Evolutionary conservation across 2,329 filamentous ascomycete species (phyloP).

Genomic region (Dryadomyces sulphureus): DNA sequence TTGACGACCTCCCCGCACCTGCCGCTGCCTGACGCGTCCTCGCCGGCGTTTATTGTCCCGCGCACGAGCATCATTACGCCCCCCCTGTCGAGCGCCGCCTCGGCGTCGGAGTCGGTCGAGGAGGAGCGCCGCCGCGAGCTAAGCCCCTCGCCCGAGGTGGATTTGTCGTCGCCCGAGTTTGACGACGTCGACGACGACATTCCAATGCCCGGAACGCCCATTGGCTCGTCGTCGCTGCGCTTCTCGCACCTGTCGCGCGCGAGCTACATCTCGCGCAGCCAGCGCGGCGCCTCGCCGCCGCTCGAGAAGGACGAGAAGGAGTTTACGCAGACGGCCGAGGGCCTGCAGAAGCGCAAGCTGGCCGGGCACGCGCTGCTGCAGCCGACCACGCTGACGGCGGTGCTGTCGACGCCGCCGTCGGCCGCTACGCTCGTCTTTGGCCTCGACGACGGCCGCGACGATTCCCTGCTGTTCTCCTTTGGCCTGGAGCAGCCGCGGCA

Average conservation of each 20-base stretch:
- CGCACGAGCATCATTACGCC: slow-evolving; percentile 62
- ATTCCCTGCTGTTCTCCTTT: slow-evolving; percentile 40
- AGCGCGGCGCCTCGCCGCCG: slow-evolving; percentile 69
- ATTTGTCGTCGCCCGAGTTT: slow-evolving; percentile 75
- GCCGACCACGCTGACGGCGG: slow-evolving; percentile 10
- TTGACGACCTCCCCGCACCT: slow-evolving; percentile 78
- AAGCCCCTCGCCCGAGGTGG: slow-evolving; percentile 85
- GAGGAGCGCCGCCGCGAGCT: slow-evolving; percentile 51
- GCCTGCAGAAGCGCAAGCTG: slow-evolving; percentile 54
- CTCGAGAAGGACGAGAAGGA: slow-evolving; percentile 91
- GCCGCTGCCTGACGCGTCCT: slow-evolving; percentile 53
- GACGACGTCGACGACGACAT: slow-evolving; percentile 54
- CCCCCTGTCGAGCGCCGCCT: slow-evolving; percentile 58
- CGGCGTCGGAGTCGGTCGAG: slow-evolving; percentile 58
- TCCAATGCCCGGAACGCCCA: slow-evolving; percentile 44
- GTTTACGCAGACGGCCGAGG: slow-evolving; percentile 89
- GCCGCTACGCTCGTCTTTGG: slow-evolving; percentile 22
- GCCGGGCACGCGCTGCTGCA: slow-evolving; percentile 25
- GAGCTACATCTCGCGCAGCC: slow-evolving; percentile 20
- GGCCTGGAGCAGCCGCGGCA: slow-evolving; percentile 25
- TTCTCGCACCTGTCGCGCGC: slow-evolving; percentile 22
- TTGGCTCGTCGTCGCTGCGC: slow-evolving; percentile 45
- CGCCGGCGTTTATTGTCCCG: slow-evolving; percentile 24
- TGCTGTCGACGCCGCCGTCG: slow-evolving; percentile 16
- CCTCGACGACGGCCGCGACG: slow-evolving; percentile 28